Conservation (phyloP, 2,329 filamentous ascomycete species). For the Aspergillus texensis region DNA sequence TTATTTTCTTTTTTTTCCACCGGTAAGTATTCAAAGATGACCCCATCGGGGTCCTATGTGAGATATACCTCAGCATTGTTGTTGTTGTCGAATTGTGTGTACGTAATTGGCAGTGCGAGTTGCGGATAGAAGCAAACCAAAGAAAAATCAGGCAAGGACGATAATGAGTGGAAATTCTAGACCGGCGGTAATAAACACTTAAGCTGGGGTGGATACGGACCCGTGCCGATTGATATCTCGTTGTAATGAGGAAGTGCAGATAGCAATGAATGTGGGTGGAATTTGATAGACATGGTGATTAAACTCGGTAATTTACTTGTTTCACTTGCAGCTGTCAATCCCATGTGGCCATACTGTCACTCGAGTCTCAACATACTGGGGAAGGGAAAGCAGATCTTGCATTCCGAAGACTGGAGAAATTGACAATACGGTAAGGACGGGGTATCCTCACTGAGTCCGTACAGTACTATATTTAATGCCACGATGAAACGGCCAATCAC, state of each 20-base stretch:
- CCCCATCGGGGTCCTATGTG: background rate
- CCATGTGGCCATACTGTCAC: background rate
- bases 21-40: background rate
- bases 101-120: background rate
- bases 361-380: too few relatives aligned
- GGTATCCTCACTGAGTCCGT: background rate
- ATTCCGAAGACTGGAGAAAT: background rate
- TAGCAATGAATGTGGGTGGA: background rate
- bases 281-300: background rate
- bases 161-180: background rate
- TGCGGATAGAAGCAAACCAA: background rate
- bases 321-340: background rate
- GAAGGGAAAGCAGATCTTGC: background rate
- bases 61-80: background rate
- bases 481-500: constrained; percentile 1
- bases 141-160: background rate
- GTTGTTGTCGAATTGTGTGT: background rate
- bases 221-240: background rate
- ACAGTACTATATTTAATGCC: background rate
- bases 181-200: background rate
- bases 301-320: background rate
- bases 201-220: background rate
- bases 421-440: background rate
- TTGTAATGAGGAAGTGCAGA: background rate
- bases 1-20: too few relatives aligned